Evolutionary conservation across 2,329 filamentous ascomycete genomes (phyloP), one percentile per base, ranked within the genome.

Genomic region (Zalaria obscura): DNA sequence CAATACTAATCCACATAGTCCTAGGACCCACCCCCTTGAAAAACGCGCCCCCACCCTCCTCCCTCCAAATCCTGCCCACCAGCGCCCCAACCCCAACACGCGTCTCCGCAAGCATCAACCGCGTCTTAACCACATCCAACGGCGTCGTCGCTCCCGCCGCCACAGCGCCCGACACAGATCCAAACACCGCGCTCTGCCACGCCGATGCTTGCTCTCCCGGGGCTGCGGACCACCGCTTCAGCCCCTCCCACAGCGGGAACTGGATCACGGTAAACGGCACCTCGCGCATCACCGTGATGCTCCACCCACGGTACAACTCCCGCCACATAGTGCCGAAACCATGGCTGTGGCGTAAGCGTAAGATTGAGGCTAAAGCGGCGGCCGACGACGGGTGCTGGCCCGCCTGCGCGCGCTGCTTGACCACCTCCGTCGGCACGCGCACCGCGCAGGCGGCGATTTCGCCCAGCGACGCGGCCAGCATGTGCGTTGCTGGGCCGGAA

Each of bases 251-350:
- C 48, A 98, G 72, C 36, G 91, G 91, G 59, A 98, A 98, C 63
- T 98, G 91, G 48, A 98, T 83, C 6, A 95, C 80, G 3, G 93
- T 96, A 56, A 98, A 98, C 3, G 91, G 91, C 46, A 98, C 88
- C 68, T 98, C 91, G 45, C 91, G 78, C 66, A 95, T 81, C 40
- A 98, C 80, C 2, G 91, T 98, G 52, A 96, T 87, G 11, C 78
- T 75, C 73, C 87, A 94, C 1, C 93, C 91, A 31, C 91, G 73
- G 62, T 98, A 98, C 42, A 98, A 64, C 63, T 95, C 88, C 46
- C 75, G 68, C 71, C 84, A 78, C 38, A 96, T 82, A 26, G 77
- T 65, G 47, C 50, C 48, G 45, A 68, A 31, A 27, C 73, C 60
- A 46, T 57, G 54, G 35, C 60, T 52, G 29, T 50, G 47, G 45